Base-by-base conservation (phyloP, 2,329 filamentous ascomycete species). In the Fusarium illudens region DNA sequence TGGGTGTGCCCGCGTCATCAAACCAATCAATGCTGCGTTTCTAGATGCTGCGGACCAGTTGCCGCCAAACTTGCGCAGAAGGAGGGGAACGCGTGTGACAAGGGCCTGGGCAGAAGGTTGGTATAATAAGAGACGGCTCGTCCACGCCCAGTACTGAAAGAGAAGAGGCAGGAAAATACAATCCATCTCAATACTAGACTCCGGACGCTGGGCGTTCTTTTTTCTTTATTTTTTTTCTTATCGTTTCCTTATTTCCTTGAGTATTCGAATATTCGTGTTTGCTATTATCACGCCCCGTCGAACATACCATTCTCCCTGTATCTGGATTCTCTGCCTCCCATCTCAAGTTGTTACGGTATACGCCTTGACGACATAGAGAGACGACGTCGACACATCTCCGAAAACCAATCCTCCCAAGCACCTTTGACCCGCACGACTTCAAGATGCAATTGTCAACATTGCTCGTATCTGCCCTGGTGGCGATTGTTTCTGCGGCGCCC, bases 391-490 rank as follows among this genome's bases (percentile, higher is more conserved):
- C 29, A 58, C 44, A 52, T 29, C 42, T 37, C 32, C 36, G 34
- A 66, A 66, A 27, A 49, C 53, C 53, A 48, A 49, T 30, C 34
- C 51, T 20, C 11, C 39, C 42, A 17, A 19, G 53, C 30, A 37
- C 22, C 30, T 36, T 17, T 29, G 12, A 20, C 33, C 46, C 32
- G 59, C 19, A 65, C 44, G 68, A 19, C 50, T 67, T 60, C 75
- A 81, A 75, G 51, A 90, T 89, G 87, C 83, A 81, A 72, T 77
- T 79, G 70, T 84, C 83, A 65, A 77, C 81, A 67, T 71, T 85
- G 69, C 66, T 87, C 50, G 70, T 81, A 33, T 81, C 84, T 52
- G 79, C 82, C 63, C 77, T 83, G 55, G 79, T 79, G 70, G 73
- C 79, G 39, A 81, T 82, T 55, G 84, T 84, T 30, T 82, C 81